Evolutionary conservation across 805 yeast species (phyloP).

Genomic region (Candida methanosorbosa): DNA sequence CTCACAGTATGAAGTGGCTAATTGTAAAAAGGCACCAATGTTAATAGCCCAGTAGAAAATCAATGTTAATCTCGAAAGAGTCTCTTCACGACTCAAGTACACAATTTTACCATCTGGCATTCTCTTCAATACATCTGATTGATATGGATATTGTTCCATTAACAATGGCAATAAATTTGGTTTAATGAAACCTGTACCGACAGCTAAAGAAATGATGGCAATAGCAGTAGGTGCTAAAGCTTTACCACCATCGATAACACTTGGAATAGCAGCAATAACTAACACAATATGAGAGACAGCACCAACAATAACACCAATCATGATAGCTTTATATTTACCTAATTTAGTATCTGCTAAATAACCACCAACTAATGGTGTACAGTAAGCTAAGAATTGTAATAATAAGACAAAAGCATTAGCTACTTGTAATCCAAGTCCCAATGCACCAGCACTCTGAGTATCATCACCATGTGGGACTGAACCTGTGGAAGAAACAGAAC

Average conservation of each 20-base stretch:
- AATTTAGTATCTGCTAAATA: slow-evolving; percentile 39
- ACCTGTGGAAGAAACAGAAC: slow-evolving; percentile 34
- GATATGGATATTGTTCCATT: slow-evolving; percentile 54
- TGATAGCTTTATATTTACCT: slow-evolving; percentile 39
- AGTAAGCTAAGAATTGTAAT: slow-evolving; percentile 36
- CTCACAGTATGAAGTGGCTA: slow-evolving; percentile 40
- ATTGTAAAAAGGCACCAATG: slow-evolving; percentile 41
- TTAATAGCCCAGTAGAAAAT: slow-evolving; percentile 46
- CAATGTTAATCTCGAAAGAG: slow-evolving; percentile 30
- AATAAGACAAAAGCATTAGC: slow-evolving; percentile 38
- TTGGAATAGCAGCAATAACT: slow-evolving; percentile 38
- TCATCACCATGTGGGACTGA: slow-evolving; percentile 28
- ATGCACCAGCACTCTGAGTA: slow-evolving; percentile 38
- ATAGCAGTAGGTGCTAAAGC: slow-evolving; percentile 31
- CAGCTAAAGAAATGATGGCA: slow-evolving; percentile 29
- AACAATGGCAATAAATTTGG: slow-evolving; percentile 41
- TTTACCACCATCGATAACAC: slow-evolving; percentile 20
- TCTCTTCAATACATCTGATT: slow-evolving; percentile 39
- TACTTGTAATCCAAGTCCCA: slow-evolving; percentile 34
- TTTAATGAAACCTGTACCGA: slow-evolving; percentile 45
- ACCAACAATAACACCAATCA: slow-evolving; percentile 37
- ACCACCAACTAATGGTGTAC: slow-evolving; percentile 43
- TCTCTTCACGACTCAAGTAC: slow-evolving; percentile 29
- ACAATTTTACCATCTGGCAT: slow-evolving; percentile 40
- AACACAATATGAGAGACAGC: slow-evolving; percentile 37